Percentiles rank a stretch among this genome's conserved stretches.
Conservation (phyloP, 129 eudicot species). For the Centrapalus pauciflorus region DNA sequence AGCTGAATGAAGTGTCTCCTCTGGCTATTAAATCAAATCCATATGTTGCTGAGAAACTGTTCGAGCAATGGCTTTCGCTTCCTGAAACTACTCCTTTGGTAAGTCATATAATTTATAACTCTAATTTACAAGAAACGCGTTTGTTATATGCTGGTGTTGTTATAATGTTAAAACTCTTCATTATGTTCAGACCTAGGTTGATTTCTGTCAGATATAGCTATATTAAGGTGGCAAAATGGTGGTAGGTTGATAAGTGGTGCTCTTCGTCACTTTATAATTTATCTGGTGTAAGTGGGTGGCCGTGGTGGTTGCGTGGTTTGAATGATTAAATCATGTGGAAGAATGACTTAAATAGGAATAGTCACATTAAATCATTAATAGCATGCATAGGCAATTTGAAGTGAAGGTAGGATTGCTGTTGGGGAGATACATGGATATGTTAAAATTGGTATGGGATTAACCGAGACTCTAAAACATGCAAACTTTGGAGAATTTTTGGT, state of each 20-base stretch:
- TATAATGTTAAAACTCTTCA: neutral
- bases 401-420: neutral
- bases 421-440: too few relatives aligned
- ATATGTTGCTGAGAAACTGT: constrained; percentile 60
- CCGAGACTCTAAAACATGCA: too few relatives aligned
- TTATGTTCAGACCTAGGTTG: neutral
- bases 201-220: neutral
- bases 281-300: constrained; percentile 1
- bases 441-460: too few relatives aligned
- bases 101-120: neutral
- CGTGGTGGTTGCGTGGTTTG: too few relatives aligned
- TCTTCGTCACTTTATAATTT: neutral
- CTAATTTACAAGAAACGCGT: neutral
- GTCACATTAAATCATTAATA: too few relatives aligned
- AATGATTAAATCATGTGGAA: too few relatives aligned
- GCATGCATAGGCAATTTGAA: too few relatives aligned
- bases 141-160: neutral
- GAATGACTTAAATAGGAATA: too few relatives aligned
- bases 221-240: neutral
- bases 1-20: constrained; percentile 72
- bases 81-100: constrained; percentile 70
- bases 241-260: neutral
- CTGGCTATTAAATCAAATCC: constrained; percentile 64
- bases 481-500: too few relatives aligned
- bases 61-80: constrained; percentile 82